Conservation (phyloP, 768 basidiomycete genomes). For the Boletus patriciae region DNA sequence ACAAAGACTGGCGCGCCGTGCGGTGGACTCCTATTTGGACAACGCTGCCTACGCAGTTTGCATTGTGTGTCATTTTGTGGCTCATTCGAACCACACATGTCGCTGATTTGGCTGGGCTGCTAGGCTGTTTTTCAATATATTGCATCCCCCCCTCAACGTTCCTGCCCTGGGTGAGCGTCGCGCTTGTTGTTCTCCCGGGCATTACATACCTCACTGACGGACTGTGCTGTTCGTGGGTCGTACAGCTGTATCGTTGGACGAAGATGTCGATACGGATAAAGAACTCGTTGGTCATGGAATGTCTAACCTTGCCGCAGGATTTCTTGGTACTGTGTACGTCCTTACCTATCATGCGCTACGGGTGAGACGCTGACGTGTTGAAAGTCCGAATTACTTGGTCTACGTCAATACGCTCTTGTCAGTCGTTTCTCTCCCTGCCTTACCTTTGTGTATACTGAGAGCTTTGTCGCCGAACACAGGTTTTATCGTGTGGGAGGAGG, state of each 20-base stretch:
- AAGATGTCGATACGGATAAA: slow-evolving; percentile 88
- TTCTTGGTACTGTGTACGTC: slow-evolving; percentile 76
- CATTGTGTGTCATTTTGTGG: slow-evolving; percentile 56
- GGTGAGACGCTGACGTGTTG: slow-evolving; percentile 6
- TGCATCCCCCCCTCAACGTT: slow-evolving; percentile 86
- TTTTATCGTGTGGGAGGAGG: slow-evolving; percentile 95
- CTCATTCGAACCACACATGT: neutral
- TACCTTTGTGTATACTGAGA: neutral
- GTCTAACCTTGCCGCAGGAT: slow-evolving; percentile 81
- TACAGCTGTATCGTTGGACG: slow-evolving; percentile 80
- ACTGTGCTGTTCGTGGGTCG: neutral
- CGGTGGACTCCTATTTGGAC: slow-evolving; percentile 68
- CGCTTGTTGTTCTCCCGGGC: neutral
- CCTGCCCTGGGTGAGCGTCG: slow-evolving; percentile 70
- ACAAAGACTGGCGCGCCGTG: slow-evolving; percentile 59
- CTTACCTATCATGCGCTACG: neutral
- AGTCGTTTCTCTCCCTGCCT: slow-evolving; percentile 18
- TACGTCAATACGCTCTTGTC: slow-evolving; percentile 85
- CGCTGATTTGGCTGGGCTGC: slow-evolving; percentile 27
- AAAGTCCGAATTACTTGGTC: slow-evolving; percentile 80
- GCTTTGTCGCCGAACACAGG: slow-evolving; percentile 27
- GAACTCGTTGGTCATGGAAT: slow-evolving; percentile 93
- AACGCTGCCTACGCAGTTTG: slow-evolving; percentile 92
- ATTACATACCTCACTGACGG: neutral
- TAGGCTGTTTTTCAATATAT: slow-evolving; percentile 79